Conservation (phyloP, 208 protist genomes). For the Leishmania tarentolae region DNA sequence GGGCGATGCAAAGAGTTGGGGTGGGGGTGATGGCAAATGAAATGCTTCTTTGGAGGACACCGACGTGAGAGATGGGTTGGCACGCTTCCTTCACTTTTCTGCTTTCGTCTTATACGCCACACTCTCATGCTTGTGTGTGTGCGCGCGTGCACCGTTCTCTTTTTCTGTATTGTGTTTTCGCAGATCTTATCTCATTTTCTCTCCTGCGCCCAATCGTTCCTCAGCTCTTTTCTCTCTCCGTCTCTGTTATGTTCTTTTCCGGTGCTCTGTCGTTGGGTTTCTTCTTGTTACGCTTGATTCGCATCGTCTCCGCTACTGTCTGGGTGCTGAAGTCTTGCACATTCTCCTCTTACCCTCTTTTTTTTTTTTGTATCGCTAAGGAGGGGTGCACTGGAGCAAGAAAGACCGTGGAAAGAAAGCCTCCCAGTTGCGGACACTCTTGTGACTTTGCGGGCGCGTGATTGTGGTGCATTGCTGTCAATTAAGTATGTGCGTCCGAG, state of each 20-base stretch:
- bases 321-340: background rate
- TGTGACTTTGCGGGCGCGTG: background rate
- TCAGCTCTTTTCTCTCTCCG: background rate
- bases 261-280: background rate
- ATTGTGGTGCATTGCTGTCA: background rate
- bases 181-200: background rate
- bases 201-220: background rate
- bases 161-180: background rate
- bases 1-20: background rate
- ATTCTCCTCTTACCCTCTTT: background rate
- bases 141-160: background rate
- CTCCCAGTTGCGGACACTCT: background rate
- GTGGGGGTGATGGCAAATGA: background rate
- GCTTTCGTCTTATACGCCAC: background rate
- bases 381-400: background rate
- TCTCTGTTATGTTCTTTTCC: background rate
- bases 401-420: background rate
- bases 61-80: background rate
- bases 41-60: background rate
- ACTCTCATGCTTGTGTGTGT: background rate
- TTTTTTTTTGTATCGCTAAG: background rate
- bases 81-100: background rate
- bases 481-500: background rate
- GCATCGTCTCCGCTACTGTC: background rate
- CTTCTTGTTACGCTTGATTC: background rate